A percentile compares a stretch with the other conserved stretches of the same genome.
phyloP scores from a whole-genome alignment of 2,329 filamentous ascomycete species.

The Fusarium falciforme region DNA sequence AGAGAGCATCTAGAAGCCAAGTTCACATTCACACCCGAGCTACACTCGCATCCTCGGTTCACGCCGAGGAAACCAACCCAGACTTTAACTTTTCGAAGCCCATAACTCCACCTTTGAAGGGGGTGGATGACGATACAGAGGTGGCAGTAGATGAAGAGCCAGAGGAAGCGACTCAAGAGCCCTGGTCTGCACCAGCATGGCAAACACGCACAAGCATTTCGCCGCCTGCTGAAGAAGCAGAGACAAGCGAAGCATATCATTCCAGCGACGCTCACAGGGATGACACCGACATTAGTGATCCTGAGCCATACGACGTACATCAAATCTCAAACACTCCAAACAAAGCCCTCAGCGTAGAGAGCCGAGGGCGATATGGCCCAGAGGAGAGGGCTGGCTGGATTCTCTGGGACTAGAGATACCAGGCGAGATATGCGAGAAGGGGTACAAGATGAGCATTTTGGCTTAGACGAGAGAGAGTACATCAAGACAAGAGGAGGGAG shows the following conservation, averaged over 20 bases:
- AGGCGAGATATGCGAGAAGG: neutral
- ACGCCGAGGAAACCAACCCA: slow-evolving; percentile 26
- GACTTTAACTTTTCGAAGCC: slow-evolving; percentile 54
- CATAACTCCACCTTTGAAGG: slow-evolving; percentile 37
- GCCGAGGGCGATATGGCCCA: slow-evolving; percentile 5
- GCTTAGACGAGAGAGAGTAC: neutral
- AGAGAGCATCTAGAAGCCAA: slow-evolving; percentile 55
- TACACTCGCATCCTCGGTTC: slow-evolving; percentile 23
- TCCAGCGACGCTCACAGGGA: slow-evolving; percentile 48
- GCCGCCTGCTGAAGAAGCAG: slow-evolving; percentile 45
- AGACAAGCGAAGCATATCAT: slow-evolving; percentile 48
- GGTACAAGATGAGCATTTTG: neutral
- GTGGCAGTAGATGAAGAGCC: slow-evolving; percentile 14
- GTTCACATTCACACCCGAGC: slow-evolving; percentile 46
- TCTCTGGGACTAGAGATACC: slow-evolving; percentile 31
- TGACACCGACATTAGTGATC: slow-evolving; percentile 50
- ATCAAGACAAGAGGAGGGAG: neutral
- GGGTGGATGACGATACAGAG: neutral
- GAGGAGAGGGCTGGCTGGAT: slow-evolving; percentile 37
- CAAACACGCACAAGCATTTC: slow-evolving; percentile 21
- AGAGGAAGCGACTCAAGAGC: slow-evolving; percentile 19
- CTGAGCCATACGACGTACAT: slow-evolving; percentile 43
- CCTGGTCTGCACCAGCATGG: slow-evolving; percentile 14
- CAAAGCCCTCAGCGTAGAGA: slow-evolving; percentile 9
- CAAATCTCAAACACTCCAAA: slow-evolving; percentile 12